Evolutionary conservation across 257 asterid genomes (phyloP).

Genomic region (Primulina huaijiensis): DNA sequence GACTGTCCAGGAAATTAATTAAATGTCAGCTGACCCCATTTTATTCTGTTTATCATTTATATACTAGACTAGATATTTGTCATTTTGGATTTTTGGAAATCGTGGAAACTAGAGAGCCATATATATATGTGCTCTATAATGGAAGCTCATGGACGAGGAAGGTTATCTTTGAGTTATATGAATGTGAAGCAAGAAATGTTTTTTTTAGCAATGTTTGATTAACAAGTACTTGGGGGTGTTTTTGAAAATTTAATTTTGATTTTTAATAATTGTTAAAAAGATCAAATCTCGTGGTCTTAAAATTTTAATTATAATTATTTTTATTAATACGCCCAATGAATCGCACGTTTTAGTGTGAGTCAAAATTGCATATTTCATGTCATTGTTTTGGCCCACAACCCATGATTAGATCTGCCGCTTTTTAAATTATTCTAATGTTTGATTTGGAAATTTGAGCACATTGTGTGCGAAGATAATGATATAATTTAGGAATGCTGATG

Average conservation of each 20-base stretch:
- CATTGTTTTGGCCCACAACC: neutral
- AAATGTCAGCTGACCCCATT: neutral
- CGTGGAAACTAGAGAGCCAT: neutral
- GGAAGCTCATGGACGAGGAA: neutral
- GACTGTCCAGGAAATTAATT: neutral
- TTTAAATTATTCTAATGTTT: neutral
- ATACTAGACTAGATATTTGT: no score
- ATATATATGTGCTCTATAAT: neutral
- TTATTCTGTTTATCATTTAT: neutral
- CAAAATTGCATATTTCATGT: neutral
- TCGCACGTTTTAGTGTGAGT: neutral
- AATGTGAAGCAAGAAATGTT: no score
- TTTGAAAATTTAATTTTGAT: no score
- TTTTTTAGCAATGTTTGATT: no score
- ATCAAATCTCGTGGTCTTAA: no score
- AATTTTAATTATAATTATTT: no score
- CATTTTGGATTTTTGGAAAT: neutral
- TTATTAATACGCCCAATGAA: no score
- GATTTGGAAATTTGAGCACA: neutral
- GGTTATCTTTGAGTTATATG: neutral
- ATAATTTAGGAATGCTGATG: neutral
- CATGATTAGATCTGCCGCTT: constrained; percentile 1
- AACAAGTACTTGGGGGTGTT: no score
- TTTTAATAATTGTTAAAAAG: no score
- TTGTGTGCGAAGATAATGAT: neutral